Evolutionary conservation across 2,329 filamentous ascomycete species (phyloP).

Genomic region (Fusarium nygamai): DNA sequence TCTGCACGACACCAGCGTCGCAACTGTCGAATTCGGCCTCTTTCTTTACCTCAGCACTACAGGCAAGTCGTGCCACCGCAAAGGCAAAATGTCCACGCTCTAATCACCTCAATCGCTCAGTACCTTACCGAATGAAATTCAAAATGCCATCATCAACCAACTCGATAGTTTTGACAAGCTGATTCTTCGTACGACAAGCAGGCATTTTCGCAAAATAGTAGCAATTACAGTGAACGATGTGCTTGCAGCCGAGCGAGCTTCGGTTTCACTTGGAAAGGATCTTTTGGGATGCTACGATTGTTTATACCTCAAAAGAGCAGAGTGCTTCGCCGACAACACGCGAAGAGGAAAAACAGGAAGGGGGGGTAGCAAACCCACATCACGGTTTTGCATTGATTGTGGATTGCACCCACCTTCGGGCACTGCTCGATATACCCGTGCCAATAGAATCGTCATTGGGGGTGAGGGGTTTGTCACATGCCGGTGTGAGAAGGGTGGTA

Average conservation of each 20-base stretch:
- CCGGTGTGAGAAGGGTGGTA: no score
- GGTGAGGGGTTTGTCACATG: no score
- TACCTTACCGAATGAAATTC: background rate
- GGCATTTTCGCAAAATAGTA: background rate
- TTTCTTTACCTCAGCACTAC: background rate
- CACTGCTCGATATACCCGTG: background rate
- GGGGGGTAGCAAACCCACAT: background rate
- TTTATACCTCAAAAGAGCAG: background rate
- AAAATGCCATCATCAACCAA: background rate
- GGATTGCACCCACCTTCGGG: background rate
- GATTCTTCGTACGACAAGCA: background rate
- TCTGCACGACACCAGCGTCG: background rate
- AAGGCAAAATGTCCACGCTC: background rate
- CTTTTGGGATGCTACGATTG: background rate
- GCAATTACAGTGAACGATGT: background rate
- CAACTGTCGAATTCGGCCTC: background rate
- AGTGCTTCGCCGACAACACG: background rate
- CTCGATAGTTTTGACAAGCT: background rate
- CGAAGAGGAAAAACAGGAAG: background rate
- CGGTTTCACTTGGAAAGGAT: background rate
- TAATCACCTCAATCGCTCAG: background rate
- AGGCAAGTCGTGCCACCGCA: background rate
- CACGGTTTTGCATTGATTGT: background rate
- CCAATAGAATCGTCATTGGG: background rate
- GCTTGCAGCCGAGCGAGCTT: background rate